phyloP scores from a whole-genome alignment of 2,329 filamentous ascomycete species.

The Diaporthe citri region DNA sequence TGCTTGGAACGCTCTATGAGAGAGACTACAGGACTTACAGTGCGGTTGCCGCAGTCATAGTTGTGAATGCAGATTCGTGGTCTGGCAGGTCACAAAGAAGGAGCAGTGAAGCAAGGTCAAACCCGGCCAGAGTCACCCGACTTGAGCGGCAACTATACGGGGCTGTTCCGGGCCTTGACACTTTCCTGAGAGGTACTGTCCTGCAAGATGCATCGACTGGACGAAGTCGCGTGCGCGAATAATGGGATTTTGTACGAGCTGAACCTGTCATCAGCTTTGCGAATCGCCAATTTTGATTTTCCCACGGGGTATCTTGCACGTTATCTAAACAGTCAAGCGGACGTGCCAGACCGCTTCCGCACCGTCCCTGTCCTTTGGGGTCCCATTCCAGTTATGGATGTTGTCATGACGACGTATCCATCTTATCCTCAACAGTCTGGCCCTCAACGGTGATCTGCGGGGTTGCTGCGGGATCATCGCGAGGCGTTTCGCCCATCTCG shows the following conservation, averaged over 20 bases:
- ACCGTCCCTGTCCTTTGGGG: neutral
- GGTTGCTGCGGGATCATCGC: constrained; percentile 65
- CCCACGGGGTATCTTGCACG: constrained; percentile 39
- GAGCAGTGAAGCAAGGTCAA: too few species aligned
- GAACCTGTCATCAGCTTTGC: neutral
- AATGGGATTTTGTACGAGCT: neutral
- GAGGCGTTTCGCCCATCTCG: constrained; percentile 68
- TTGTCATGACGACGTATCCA: constrained; percentile 69
- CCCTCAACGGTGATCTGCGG: constrained; percentile 64
- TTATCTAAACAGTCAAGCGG: constrained; percentile 6
- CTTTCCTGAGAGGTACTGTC: too few species aligned
- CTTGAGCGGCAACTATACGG: neutral
- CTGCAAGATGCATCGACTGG: neutral
- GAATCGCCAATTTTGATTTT: neutral
- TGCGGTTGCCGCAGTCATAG: neutral
- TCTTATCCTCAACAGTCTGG: constrained; percentile 67
- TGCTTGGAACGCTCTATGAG: neutral
- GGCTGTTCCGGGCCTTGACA: neutral
- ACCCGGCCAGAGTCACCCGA: too few species aligned
- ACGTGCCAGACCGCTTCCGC: neutral
- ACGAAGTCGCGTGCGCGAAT: neutral
- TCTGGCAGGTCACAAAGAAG: neutral
- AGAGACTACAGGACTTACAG: neutral
- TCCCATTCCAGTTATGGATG: neutral
- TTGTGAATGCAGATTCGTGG: too few species aligned